phyloP scores from a whole-genome alignment of 495 filamentous ascomycete species.

The Xylaria bambusicola region DNA sequence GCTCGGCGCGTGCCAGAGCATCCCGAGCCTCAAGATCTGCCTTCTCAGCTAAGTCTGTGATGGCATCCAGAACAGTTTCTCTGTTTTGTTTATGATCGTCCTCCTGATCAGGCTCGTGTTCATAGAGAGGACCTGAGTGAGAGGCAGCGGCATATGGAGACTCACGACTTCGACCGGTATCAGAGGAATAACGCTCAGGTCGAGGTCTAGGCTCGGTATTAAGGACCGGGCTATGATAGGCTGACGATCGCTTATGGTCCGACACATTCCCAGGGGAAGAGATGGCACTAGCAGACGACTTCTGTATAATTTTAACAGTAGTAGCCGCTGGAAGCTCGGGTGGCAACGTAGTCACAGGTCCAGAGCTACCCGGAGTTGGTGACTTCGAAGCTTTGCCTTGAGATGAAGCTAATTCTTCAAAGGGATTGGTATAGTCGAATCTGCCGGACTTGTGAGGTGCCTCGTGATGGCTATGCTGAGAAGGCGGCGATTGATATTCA shows the following conservation, averaged over 20 bases:
- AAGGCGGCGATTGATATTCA: conserved; percentile 40
- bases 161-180: conserved; percentile 14
- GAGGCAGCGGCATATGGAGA: conserved; percentile 10
- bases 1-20: conserved; percentile 59
- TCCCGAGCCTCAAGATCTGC: conserved; percentile 70
- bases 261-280: conserved; percentile 33
- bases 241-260: conserved; percentile 42
- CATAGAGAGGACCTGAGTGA: conserved; percentile 12
- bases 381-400: conserved; percentile 43
- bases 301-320: conserved; percentile 42
- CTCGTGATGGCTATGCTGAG: conserved; percentile 41
- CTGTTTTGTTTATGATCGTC: conserved; percentile 41
- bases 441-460: conserved; percentile 27
- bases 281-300: conserved; percentile 30
- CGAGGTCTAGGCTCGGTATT: conserved; percentile 51
- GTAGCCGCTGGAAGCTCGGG: conserved; percentile 30
- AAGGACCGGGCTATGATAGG: conserved; percentile 38
- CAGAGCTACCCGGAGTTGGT: conserved; percentile 41
- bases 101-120: conserved; percentile 27
- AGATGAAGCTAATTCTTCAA: conserved; percentile 34
- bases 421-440: conserved; percentile 33
- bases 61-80: conserved; percentile 71
- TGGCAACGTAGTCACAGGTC: conserved; percentile 19
- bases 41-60: conserved; percentile 66
- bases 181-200: conserved; percentile 36